Evolutionary conservation across 345 rosid genomes (phyloP), one percentile per base, ranked within the genome.

Genomic region (Syzygium jambos): DNA sequence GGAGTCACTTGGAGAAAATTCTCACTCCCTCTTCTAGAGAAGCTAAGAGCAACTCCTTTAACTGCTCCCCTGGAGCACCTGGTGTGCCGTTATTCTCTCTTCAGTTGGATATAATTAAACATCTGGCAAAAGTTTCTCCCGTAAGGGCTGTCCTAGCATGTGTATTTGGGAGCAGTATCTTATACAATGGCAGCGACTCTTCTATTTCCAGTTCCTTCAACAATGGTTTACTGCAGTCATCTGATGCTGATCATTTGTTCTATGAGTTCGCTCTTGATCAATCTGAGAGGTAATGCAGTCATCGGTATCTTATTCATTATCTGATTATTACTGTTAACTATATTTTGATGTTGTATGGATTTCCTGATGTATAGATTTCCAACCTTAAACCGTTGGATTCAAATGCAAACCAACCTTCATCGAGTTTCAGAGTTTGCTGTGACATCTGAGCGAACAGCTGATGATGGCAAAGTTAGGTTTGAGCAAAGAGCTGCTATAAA

Each of bases 211-310:
- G 94, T 91, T 94, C 97, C 59, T 91, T 95, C 88, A 90, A 91
- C 87, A 95, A 92, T 89, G 95, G 93, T 86, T 89, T 91, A 41
- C 78, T 93, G 90, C 94, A 91, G 89, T 90, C 94, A 65, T 93
- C 98, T 91, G 99, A 96, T 85, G 89, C 93, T 84, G 98, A 95
- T 89, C 90, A 93, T 89, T 87, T 94, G 88, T 96, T 96, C 89
- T 97, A 95, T 89, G 99, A 97, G 92, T 97, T 97, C 91, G 98
- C 99, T 86, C 99, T 97, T 90, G 99, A 97, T 93, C 98, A 96
- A 86, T 97, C 99, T 91, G 99, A 95, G 91, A 97, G 99, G 99
- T 97, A 92, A 78, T 34, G 88, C 65, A 73, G 43, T 30, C 52
- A 52, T 68, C 34, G 84, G 52, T 85, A 59, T 17, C 29, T 85